These are phyloP conservation scores for Heritiera littoralis DNA, from an alignment of 345 rosid species.

Conservation along the genomic window DNA sequence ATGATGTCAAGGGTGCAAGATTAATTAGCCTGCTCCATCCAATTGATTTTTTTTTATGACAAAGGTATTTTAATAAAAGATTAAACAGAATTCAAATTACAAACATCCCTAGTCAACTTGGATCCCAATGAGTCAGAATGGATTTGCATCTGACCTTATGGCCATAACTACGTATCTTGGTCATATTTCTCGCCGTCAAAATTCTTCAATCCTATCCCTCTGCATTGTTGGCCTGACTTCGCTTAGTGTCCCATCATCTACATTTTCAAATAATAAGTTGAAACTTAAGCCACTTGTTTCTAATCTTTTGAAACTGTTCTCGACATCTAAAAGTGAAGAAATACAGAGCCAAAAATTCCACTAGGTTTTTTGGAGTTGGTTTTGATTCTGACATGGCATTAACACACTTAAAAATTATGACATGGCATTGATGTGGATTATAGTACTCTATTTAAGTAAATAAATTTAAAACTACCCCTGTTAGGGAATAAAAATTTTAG, in stretches of 20 bases:
- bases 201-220: slow-evolving; percentile 64
- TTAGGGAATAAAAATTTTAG: no score
- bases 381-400: no score
- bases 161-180: slow-evolving; percentile 78
- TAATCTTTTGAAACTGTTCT: neutral
- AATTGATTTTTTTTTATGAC: slow-evolving; percentile 52
- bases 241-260: slow-evolving; percentile 43
- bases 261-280: slow-evolving; percentile 52
- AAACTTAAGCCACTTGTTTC: slow-evolving; percentile 25
- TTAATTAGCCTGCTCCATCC: slow-evolving; percentile 92
- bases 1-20: slow-evolving; percentile 93
- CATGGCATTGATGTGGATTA: no score
- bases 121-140: slow-evolving; percentile 28
- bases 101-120: no score
- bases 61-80: no score
- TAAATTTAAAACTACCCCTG: no score
- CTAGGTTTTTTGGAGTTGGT: no score
- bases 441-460: no score
- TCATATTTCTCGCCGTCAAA: slow-evolving; percentile 45
- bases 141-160: slow-evolving; percentile 80
- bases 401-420: no score
- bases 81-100: slow-evolving; percentile 30
- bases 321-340: neutral
- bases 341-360: no score
- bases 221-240: slow-evolving; percentile 89